Evolutionary conservation across 192 early-diverging fungal species (phyloP), one percentile per base, ranked within the genome.

Genomic region (Anaeromyces robustus): DNA sequence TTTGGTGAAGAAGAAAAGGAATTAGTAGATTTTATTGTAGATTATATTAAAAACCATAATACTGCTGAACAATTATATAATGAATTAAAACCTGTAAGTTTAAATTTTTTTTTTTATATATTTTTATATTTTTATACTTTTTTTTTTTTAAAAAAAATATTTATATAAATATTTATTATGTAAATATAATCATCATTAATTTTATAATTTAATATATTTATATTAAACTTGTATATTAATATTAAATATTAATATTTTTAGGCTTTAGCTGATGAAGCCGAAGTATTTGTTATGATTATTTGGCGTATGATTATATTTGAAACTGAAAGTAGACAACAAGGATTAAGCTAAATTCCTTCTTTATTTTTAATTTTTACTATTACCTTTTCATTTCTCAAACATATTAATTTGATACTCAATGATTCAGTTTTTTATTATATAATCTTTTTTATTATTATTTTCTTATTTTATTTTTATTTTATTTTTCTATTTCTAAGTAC

Each of bases 281-380:
- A 90, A 28, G 87, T 89, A 32, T 94, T 99, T 90, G 96, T 97
- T 14, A 91, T 91, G 82, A 92, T 92, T 80, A 84, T 98, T 17
- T 99, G 96, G 96, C 88, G 95, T 59, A 92, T 91, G 87, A 82
- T 96, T 17, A 94, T 96, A 52, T 95, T 89, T 84, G 95, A 96
- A 81, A 94, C 93, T 7, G 95, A 96, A 83, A 86, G 89, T 31
- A 85, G 89, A 80, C 85, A 88, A 22, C 81, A 82, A 29, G 89
- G 91, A 14, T 83, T 92, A 39, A 83, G 79, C 77, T 92, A 81
- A 85, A 78, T 41, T 41, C 14, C 7, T 12, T 12, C 12, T 34
- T 34, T 34, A 7, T 34, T 34, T 34, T 34, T 34, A 34, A 7
- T 12, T 34, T 34, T 34, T 34, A 34, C 12, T 12, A 34, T 34